These are phyloP conservation scores for Pichia terricola DNA, from an alignment of 1,139 yeast species.

Conservation along the genomic window DNA sequence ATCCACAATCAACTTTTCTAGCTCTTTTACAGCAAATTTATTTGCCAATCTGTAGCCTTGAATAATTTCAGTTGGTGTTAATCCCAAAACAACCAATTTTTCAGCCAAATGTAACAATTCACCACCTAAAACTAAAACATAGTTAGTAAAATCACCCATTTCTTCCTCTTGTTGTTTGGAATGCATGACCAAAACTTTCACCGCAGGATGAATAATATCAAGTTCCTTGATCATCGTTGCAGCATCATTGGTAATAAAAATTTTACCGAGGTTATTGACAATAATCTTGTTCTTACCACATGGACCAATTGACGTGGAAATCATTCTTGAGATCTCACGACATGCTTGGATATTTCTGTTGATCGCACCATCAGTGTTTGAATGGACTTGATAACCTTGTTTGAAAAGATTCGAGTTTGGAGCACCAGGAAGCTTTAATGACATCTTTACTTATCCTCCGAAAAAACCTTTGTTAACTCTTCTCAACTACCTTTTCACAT, in stretches of 20 bases:
- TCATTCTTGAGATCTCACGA: slow-evolving; percentile 84
- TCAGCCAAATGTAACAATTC: slow-evolving; percentile 80
- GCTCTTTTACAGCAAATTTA: slow-evolving; percentile 57
- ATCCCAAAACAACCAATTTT: slow-evolving; percentile 72
- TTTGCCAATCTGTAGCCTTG: slow-evolving; percentile 85
- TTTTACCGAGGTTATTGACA: slow-evolving; percentile 74
- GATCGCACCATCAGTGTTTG: slow-evolving; percentile 91
- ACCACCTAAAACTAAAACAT: slow-evolving; percentile 78
- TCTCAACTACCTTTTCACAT: too few species aligned
- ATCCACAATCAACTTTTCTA: slow-evolving; percentile 59
- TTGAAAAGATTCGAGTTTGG: slow-evolving; percentile 92
- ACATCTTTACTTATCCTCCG: slow-evolving; percentile 38
- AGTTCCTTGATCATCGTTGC: slow-evolving; percentile 91
- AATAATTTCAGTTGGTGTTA: slow-evolving; percentile 80
- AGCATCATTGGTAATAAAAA: slow-evolving; percentile 90
- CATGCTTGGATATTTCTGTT: slow-evolving; percentile 89
- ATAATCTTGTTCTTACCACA: slow-evolving; percentile 94
- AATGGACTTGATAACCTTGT: slow-evolving; percentile 87
- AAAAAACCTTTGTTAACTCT: too few species aligned
- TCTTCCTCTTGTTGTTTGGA: slow-evolving; percentile 94
- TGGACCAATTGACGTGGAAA: slow-evolving; percentile 93
- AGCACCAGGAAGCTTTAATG: slow-evolving; percentile 83
- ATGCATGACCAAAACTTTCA: slow-evolving; percentile 91
- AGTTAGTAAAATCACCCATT: slow-evolving; percentile 69
- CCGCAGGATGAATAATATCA: slow-evolving; percentile 96